phyloP scores from a whole-genome alignment of 192 early-diverging fungal species.

The Spizellomyces punctatus region DNA sequence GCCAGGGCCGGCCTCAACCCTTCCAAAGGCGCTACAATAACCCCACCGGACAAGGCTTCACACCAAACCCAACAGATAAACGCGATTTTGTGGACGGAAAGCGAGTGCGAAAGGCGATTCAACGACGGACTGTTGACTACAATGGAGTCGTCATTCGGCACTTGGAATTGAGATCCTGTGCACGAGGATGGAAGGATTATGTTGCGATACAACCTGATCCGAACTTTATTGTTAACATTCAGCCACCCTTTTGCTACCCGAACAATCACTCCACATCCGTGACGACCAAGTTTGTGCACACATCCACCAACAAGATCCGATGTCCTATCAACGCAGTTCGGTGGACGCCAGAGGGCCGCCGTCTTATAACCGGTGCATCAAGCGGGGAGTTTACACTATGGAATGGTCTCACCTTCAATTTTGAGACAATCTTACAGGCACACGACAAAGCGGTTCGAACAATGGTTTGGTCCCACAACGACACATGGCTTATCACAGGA shows the following conservation, averaged over 20 bases:
- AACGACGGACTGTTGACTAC: conserved; percentile 93
- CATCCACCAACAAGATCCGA: conserved; percentile 90
- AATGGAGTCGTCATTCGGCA: conserved; percentile 79
- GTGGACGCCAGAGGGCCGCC: conserved; percentile 96
- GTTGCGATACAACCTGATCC: conserved; percentile 67
- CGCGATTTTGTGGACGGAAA: conserved; percentile 63
- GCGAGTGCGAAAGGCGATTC: conserved; percentile 84
- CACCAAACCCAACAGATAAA: neutral
- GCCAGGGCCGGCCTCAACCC: neutral
- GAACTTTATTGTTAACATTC: conserved; percentile 71
- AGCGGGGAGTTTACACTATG: conserved; percentile 96
- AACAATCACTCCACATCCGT: conserved; percentile 73
- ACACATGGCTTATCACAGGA: conserved; percentile 92
- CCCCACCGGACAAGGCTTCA: neutral
- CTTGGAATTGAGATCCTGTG: conserved; percentile 59
- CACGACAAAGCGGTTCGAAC: conserved; percentile 92
- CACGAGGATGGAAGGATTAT: conserved; percentile 49
- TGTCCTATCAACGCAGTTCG: conserved; percentile 90
- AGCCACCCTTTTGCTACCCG: conserved; percentile 69
- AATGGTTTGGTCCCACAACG: conserved; percentile 97
- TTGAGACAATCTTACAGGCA: conserved; percentile 95
- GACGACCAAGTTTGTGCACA: conserved; percentile 85
- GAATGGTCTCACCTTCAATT: conserved; percentile 98
- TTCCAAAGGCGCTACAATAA: neutral
- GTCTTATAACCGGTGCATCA: conserved; percentile 90